Conservation (phyloP, 768 basidiomycete genomes). For the Erythrobasidium yunnanense region DNA sequence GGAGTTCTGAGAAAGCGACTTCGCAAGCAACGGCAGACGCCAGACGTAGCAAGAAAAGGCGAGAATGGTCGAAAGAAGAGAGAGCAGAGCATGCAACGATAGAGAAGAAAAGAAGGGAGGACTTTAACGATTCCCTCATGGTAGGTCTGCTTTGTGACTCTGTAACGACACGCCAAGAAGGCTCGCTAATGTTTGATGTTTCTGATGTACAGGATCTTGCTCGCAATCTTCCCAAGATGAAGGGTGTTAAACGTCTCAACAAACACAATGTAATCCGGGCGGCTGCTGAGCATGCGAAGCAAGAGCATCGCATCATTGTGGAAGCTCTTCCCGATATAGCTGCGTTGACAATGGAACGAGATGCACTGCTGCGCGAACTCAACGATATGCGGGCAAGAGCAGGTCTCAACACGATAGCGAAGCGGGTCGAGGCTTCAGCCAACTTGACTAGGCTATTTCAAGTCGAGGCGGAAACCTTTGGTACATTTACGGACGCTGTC, state of each 20-base stretch:
- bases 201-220: constrained; percentile 4
- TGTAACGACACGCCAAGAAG: not conserved
- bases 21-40: not conserved
- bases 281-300: not conserved
- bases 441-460: not conserved
- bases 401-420: not conserved
- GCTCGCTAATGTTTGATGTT: not conserved
- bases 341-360: not conserved
- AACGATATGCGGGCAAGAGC: not conserved
- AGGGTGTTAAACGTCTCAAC: not conserved
- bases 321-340: not conserved
- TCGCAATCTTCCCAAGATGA: constrained; percentile 7
- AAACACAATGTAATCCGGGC: not conserved
- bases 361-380: constrained; percentile 2
- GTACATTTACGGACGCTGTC: constrained; percentile 3
- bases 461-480: not conserved
- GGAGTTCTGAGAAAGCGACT: not conserved
- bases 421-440: not conserved
- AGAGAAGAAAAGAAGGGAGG: constrained; percentile 11
- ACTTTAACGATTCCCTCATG: constrained; percentile 1
- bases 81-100: constrained; percentile 9
- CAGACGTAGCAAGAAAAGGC: not conserved
- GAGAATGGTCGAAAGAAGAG: constrained; percentile 7
- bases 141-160: not conserved
- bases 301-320: not conserved